Conservation (phyloP, 2,329 filamentous ascomycete species). For the Sporothrix phasma region DNA sequence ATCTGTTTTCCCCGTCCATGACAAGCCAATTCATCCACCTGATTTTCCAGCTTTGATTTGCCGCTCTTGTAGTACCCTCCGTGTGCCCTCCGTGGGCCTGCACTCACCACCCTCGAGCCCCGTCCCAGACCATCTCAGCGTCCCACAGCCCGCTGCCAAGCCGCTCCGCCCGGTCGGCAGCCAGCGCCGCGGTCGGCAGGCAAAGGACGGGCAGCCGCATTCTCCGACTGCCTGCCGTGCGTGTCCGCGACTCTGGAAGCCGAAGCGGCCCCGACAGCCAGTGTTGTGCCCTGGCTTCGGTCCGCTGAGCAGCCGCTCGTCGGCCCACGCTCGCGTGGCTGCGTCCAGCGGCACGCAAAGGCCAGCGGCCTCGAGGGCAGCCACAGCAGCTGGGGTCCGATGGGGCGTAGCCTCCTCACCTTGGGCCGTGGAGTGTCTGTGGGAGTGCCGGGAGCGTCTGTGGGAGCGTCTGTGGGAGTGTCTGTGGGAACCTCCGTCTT, state of each 20-base stretch:
- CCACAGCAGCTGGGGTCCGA: neutral
- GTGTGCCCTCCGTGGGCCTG: too few relatives aligned
- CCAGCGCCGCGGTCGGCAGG: neutral
- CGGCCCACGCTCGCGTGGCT: neutral
- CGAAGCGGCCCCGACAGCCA: neutral
- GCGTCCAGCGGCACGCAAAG: neutral
- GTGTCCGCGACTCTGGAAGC: neutral
- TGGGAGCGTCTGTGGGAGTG: too few relatives aligned
- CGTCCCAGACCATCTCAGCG: neutral
- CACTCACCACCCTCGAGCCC: neutral
- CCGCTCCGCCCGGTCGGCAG: neutral
- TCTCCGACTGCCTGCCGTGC: neutral
- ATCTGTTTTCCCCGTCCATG: neutral
- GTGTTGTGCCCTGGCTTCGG: neutral
- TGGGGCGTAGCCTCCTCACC: too few relatives aligned
- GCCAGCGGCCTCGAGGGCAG: neutral
- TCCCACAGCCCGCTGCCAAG: neutral
- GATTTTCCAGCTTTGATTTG: too few relatives aligned
- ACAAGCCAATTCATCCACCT: too few relatives aligned
- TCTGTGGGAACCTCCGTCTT: neutral
- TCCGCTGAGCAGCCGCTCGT: neutral
- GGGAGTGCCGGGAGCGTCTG: too few relatives aligned
- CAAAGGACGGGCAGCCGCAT: neutral
- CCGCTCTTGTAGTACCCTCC: too few relatives aligned
- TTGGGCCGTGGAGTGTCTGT: neutral